Conservation (phyloP, 148 eudicot species). For the Bassia scoparia region DNA sequence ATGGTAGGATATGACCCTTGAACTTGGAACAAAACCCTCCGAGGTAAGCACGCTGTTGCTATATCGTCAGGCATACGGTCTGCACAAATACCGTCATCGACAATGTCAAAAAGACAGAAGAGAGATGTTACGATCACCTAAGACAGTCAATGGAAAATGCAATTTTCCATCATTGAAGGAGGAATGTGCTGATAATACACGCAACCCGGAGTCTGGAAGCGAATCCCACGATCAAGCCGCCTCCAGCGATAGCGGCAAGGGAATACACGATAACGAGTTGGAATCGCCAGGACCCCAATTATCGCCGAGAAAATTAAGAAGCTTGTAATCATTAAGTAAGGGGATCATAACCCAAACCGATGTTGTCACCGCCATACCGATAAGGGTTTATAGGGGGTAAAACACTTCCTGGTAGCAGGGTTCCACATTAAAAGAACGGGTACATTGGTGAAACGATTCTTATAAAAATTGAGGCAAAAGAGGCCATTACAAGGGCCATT, state of each 20-base stretch:
- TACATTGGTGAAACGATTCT: too few relatives aligned
- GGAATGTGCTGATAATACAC: background rate
- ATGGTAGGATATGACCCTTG: too few relatives aligned
- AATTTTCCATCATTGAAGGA: background rate
- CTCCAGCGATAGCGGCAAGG: background rate
- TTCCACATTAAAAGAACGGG: background rate
- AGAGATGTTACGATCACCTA: too few relatives aligned
- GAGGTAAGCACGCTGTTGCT: background rate
- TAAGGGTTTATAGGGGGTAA: background rate
- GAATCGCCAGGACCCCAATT: background rate
- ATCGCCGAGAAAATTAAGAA: background rate
- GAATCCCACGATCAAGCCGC: background rate
- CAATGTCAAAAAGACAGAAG: background rate
- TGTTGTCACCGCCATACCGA: background rate
- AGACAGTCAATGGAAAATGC: too few relatives aligned
- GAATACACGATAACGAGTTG: background rate
- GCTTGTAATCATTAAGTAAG: background rate
- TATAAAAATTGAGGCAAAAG: background rate
- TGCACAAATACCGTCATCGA: background rate
- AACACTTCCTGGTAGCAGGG: slow-evolving; percentile 2
- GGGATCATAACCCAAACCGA: background rate
- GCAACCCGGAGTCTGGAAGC: background rate
- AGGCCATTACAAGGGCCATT: background rate
- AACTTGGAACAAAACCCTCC: background rate
- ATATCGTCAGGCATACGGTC: background rate